Evolutionary conservation across 495 filamentous ascomycete species (phyloP).

Genomic region (Bacidia rubella): DNA sequence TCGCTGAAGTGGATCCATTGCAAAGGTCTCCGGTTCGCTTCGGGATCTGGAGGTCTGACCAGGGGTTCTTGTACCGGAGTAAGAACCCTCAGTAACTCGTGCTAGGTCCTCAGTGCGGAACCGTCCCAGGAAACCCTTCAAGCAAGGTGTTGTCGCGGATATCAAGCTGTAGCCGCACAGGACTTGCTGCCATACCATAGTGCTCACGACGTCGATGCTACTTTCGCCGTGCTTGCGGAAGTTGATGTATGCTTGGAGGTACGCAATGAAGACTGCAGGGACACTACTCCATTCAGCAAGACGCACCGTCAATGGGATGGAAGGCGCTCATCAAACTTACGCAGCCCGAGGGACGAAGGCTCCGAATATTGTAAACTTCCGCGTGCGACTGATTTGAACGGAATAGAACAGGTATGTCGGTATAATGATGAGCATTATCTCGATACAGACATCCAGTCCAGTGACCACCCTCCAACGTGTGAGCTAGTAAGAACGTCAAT

Average conservation of each 20-base stretch:
- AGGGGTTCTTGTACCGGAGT: not conserved
- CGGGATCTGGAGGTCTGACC: conserved; percentile 1
- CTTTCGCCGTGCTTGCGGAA: conserved; percentile 1
- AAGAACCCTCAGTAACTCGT: not conserved
- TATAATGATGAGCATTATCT: conserved; percentile 1
- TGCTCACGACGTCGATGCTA: conserved; percentile 1
- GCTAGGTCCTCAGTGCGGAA: conserved; percentile 1
- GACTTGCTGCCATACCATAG: conserved; percentile 3
- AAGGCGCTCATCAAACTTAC: not conserved
- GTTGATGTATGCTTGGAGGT: conserved; percentile 3
- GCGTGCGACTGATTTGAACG: not conserved
- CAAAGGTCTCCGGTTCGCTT: not conserved
- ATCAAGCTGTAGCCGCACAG: conserved; percentile 5
- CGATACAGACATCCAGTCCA: conserved; percentile 1
- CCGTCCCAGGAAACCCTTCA: conserved; percentile 5
- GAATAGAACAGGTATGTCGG: conserved; percentile 3
- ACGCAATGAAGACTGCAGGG: conserved; percentile 4
- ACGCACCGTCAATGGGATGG: not conserved
- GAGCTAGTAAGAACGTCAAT: not conserved
- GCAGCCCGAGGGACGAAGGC: conserved; percentile 1
- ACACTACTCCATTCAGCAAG: conserved; percentile 1
- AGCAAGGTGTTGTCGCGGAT: conserved; percentile 4
- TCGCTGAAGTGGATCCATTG: not conserved
- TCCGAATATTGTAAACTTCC: conserved; percentile 1
- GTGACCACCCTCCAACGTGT: conserved; percentile 2